phyloP scores from a whole-genome alignment of 2,329 filamentous ascomycete genomes.

The Pochonia chlamydosporia region DNA sequence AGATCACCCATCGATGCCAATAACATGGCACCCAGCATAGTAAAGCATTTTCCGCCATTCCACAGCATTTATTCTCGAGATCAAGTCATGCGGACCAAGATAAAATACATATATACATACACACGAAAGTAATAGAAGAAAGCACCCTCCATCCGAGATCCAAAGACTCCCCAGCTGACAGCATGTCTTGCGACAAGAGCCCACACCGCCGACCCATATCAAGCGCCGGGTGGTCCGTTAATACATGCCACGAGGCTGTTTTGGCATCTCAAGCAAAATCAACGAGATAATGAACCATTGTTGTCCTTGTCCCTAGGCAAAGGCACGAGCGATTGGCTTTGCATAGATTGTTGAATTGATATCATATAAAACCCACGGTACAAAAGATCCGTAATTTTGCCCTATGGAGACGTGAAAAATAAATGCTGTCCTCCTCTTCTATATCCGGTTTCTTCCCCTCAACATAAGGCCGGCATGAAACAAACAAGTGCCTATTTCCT shows the following conservation, averaged over 20 bases:
- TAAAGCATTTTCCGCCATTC: background rate
- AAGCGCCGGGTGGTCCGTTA: background rate
- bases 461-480: background rate
- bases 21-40: too few species aligned
- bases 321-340: background rate
- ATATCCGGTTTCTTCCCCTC: background rate
- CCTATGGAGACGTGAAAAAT: background rate
- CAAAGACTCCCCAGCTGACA: too few species aligned
- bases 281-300: background rate
- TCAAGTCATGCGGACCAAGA: background rate
- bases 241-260: background rate
- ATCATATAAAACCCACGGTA: background rate
- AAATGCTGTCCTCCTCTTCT: background rate
- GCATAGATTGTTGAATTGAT: constrained; percentile 2
- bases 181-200: background rate
- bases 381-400: background rate
- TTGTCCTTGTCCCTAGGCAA: background rate
- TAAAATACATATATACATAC: background rate
- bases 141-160: background rate
- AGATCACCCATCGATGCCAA: too few species aligned
- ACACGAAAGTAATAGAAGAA: background rate
- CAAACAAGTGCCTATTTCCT: background rate
- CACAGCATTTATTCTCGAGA: background rate
- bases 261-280: background rate
- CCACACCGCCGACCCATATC: background rate